phyloP scores from a whole-genome alignment of 306 rosid species.

The Quercus glauca region DNA sequence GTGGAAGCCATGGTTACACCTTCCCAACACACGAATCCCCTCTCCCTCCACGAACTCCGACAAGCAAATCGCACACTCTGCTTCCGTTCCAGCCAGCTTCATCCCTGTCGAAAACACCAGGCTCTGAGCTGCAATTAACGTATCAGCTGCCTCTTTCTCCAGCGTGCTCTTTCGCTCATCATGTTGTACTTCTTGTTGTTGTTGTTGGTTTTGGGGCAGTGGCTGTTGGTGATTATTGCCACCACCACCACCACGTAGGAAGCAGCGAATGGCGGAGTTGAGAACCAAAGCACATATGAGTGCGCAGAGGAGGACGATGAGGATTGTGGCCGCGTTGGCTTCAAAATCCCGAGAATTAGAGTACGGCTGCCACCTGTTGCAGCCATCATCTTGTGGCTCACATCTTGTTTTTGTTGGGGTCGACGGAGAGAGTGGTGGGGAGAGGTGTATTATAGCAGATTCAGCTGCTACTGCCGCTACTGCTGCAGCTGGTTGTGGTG shows the following conservation, averaged over 20 bases:
- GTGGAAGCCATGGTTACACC: slow-evolving; percentile 51
- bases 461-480: background rate
- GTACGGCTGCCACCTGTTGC: slow-evolving; percentile 36
- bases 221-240: background rate
- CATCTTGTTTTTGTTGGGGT: slow-evolving; percentile 12
- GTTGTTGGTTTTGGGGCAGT: background rate
- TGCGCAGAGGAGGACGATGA: slow-evolving; percentile 47
- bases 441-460: background rate
- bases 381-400: background rate
- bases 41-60: slow-evolving; percentile 48
- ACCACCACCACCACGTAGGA: slow-evolving; percentile 23
- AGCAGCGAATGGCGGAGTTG: slow-evolving; percentile 45
- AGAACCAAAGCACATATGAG: slow-evolving; percentile 43
- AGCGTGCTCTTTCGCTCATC: slow-evolving; percentile 12
- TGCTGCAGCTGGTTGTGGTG: background rate
- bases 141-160: background rate
- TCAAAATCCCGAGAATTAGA: slow-evolving; percentile 41
- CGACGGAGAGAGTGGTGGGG: slow-evolving; percentile 8
- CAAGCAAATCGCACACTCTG: slow-evolving; percentile 53
- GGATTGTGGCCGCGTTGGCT: slow-evolving; percentile 40
- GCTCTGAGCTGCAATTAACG: slow-evolving; percentile 17
- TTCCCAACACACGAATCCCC: slow-evolving; percentile 34
- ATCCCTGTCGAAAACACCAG: slow-evolving; percentile 31
- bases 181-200: background rate
- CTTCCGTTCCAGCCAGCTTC: slow-evolving; percentile 37